Base-by-base conservation (phyloP, 768 basidiomycete genomes). In the Boletales sp. region DNA sequence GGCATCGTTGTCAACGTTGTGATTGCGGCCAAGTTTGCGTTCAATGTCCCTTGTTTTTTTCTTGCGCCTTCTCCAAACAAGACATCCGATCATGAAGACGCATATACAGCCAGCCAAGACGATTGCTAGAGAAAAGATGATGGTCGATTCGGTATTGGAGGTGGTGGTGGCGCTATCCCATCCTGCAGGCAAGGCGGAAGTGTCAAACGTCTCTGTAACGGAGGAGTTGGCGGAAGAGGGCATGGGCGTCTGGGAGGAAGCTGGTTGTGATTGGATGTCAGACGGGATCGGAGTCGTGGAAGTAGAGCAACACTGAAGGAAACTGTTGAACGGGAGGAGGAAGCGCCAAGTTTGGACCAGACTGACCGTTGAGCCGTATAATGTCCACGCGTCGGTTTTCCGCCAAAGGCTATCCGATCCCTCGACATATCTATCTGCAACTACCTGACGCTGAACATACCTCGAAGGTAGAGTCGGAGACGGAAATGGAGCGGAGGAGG, bases 341-440 rank as follows among this genome's bases (percentile, higher is more conserved):
- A 32, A 43, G 21, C 4, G 35, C 7, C 38, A 24, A 10, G 31
- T 5, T 10, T 7, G 15, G 29, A 34, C 9, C 3, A 69, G 52
- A 60, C 84, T 79, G 35, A 84, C 72, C 13, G 82, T 79, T n/a
- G 82, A 83, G n/a, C 87, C 87, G 57, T 83, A 87, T 35, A 87
- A 67, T 12, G 82, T 78, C 69, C 83, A 88, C 24, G 62, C 56
- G 9, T 72, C 68, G 2, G 77, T 72, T 62, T 74, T 79, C 38
- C 76, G 74, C 85, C 85, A 87, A 47, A 70, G 56, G 5, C 77
- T 80, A 69, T 85, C 82, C 11, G 65, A 34, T n/a, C 71, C 80
- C 55, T 72, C 60, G 35, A 71, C 66, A 62, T 75, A 88, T 59
- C 69, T 80, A 60, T 79, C 75, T 24, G 86, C 81, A n/a, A 87